A percentile compares a stretch with the other conserved stretches of the same genome.
Evolutionary conservation across 1,139 yeast species (phyloP).

Genomic region (Candida glucosophila): DNA sequence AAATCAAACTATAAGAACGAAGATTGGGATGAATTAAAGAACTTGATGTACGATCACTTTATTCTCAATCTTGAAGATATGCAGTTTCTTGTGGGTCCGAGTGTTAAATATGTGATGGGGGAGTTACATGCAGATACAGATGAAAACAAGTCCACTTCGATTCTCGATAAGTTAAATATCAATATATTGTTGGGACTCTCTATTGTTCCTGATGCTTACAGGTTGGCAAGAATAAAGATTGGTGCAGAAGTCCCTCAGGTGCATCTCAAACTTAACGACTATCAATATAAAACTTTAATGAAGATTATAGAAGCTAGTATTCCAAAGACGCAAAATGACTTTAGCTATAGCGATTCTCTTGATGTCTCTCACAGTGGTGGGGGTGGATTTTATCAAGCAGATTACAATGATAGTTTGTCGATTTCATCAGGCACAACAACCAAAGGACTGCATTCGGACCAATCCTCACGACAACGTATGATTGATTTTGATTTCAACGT

Average conservation of each 20-base stretch:
- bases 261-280: conserved; percentile 69
- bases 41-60: conserved; percentile 86
- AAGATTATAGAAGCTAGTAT: conserved; percentile 61
- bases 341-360: conserved; percentile 22
- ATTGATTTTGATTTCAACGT: conserved; percentile 70
- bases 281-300: conserved; percentile 84
- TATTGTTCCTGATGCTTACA: conserved; percentile 72
- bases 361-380: conserved; percentile 27
- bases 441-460: conserved; percentile 8
- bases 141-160: conserved; percentile 21
- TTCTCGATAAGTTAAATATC: conserved; percentile 70
- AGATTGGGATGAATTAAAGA: conserved; percentile 64
- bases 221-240: conserved; percentile 62
- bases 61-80: conserved; percentile 74
- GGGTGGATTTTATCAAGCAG: conserved; percentile 16
- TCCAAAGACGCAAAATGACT: conserved; percentile 44
- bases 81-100: conserved; percentile 80
- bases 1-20: conserved; percentile 61
- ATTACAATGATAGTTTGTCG: conserved; percentile 6
- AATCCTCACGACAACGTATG: conserved; percentile 41
- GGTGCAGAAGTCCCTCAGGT: conserved; percentile 78
- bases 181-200: conserved; percentile 71
- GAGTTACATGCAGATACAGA: conserved; percentile 48
- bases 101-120: conserved; percentile 66
- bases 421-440: conserved; percentile 4